phyloP scores from a whole-genome alignment of 164 flowering plant species.

The Aristolochia contorta region DNA sequence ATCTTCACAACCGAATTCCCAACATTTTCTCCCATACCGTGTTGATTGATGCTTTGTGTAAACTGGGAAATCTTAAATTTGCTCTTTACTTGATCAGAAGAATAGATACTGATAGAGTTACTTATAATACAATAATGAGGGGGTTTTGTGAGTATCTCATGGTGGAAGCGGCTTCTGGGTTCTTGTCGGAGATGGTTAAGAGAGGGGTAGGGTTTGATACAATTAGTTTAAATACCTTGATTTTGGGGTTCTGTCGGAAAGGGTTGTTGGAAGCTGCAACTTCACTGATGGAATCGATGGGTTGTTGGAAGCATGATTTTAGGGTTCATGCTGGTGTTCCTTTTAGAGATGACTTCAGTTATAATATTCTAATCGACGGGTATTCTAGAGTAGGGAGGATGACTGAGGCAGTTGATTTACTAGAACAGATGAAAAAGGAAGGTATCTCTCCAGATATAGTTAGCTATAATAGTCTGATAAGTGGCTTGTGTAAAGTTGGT shows the following conservation, averaged over 20 bases:
- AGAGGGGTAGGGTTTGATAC: conserved; percentile 40
- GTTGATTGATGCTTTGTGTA: conserved; percentile 61
- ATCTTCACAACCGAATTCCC: conserved; percentile 35
- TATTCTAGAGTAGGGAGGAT: conserved; percentile 43
- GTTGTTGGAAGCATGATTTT: no score
- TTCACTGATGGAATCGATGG: conserved; percentile 32
- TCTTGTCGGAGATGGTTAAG: conserved; percentile 69
- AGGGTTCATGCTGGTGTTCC: conserved; percentile 21
- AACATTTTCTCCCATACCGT: conserved; percentile 48
- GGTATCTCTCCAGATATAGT: conserved; percentile 50
- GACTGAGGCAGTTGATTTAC: conserved; percentile 27
- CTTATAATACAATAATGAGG: conserved; percentile 71
- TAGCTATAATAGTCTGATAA: conserved; percentile 58
- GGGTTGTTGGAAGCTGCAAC: conserved; percentile 44
- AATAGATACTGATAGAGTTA: conserved; percentile 36
- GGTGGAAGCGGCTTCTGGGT: conserved; percentile 42
- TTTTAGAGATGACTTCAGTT: conserved; percentile 36
- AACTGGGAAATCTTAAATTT: conserved; percentile 45
- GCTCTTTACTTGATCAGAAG: conserved; percentile 45
- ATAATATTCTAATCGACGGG: conserved; percentile 57
- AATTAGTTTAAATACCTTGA: conserved; percentile 54
- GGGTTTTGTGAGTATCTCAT: conserved; percentile 52
- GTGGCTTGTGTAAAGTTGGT: conserved; percentile 55
- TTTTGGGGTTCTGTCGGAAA: conserved; percentile 56
- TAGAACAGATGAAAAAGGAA: conserved; percentile 36